A percentile compares a stretch with the other conserved stretches of the same genome.
Conservation (phyloP, 1,284 basidiomycete species). For the Ustilago tritici region DNA sequence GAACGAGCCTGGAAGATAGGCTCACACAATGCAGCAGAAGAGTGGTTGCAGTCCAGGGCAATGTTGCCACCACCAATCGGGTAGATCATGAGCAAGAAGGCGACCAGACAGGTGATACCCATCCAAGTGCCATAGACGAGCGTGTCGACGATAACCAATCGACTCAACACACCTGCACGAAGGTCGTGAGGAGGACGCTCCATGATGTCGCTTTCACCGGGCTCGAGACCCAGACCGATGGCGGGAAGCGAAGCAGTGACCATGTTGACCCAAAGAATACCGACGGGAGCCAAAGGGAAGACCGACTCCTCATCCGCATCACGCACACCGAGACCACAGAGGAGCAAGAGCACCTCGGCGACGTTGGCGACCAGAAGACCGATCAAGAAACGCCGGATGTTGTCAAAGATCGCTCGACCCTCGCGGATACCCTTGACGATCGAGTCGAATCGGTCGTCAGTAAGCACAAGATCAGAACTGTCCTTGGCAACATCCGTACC, state of each 20-base stretch:
- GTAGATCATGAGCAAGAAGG: slow-evolving; percentile 64
- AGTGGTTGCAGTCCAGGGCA: slow-evolving; percentile 59
- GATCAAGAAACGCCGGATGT: slow-evolving; percentile 65
- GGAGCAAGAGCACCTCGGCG: slow-evolving; percentile 61
- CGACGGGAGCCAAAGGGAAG: slow-evolving; percentile 62
- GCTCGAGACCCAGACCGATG: slow-evolving; percentile 63
- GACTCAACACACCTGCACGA: slow-evolving; percentile 58
- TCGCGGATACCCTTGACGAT: slow-evolving; percentile 63
- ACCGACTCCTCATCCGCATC: slow-evolving; percentile 58
- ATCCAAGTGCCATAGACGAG: slow-evolving; percentile 61
- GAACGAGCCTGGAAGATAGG: slow-evolving; percentile 62
- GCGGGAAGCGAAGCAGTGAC: slow-evolving; percentile 62
- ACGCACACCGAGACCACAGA: slow-evolving; percentile 61
- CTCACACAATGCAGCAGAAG: slow-evolving; percentile 49
- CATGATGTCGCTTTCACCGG: slow-evolving; percentile 60
- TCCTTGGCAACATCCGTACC: slow-evolving; percentile 80
- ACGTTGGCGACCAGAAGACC: slow-evolving; percentile 64
- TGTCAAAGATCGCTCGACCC: slow-evolving; percentile 64
- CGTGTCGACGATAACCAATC: slow-evolving; percentile 60
- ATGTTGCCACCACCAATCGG: slow-evolving; percentile 55
- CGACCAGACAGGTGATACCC: slow-evolving; percentile 61
- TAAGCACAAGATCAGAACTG: slow-evolving; percentile 66
- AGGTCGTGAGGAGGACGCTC: slow-evolving; percentile 58
- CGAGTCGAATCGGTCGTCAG: slow-evolving; percentile 62
- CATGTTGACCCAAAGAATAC: slow-evolving; percentile 65